phyloP scores from a whole-genome alignment of 2,329 filamentous ascomycete species.

The Talaromyces marneffei region DNA sequence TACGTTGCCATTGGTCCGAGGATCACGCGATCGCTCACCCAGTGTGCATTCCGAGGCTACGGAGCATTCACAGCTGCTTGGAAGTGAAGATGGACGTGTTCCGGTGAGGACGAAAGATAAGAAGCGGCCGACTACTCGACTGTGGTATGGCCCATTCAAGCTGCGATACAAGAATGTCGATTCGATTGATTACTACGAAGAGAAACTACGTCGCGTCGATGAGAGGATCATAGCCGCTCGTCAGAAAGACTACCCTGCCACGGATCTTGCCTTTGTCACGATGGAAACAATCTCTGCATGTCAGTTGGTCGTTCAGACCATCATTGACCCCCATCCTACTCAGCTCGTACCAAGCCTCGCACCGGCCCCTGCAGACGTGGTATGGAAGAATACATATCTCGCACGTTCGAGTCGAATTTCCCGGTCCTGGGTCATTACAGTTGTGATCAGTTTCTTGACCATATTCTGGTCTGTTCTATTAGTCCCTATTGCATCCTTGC shows the following conservation, averaged over 20 bases:
- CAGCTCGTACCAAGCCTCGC: slow-evolving; percentile 79
- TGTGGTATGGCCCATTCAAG: slow-evolving; percentile 74
- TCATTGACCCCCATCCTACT: slow-evolving; percentile 83
- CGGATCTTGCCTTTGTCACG: slow-evolving; percentile 86
- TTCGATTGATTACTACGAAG: slow-evolving; percentile 90
- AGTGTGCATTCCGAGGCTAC: slow-evolving; percentile 42
- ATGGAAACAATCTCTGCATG: slow-evolving; percentile 90
- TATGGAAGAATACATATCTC: slow-evolving; percentile 91
- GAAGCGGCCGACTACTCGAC: slow-evolving; percentile 60
- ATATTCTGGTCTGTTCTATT: slow-evolving; percentile 84
- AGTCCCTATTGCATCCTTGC: slow-evolving; percentile 67
- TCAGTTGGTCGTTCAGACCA: slow-evolving; percentile 94
- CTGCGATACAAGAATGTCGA: slow-evolving; percentile 70
- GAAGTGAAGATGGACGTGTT: slow-evolving; percentile 33
- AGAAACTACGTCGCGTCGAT: slow-evolving; percentile 73
- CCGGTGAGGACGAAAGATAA: slow-evolving; percentile 43
- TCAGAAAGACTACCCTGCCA: slow-evolving; percentile 68
- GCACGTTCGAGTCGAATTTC: slow-evolving; percentile 66
- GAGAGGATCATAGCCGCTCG: slow-evolving; percentile 65
- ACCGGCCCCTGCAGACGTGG: slow-evolving; percentile 83
- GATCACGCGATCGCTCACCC: slow-evolving; percentile 37
- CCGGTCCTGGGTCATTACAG: slow-evolving; percentile 76
- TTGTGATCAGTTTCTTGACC: slow-evolving; percentile 74
- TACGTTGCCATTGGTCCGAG: slow-evolving; percentile 45
- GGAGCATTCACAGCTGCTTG: slow-evolving; percentile 55